Percentiles rank a stretch among this genome's conserved stretches.
phyloP scores from a whole-genome alignment of 306 rosid genomes.

The Arachis stenosperma region DNA sequence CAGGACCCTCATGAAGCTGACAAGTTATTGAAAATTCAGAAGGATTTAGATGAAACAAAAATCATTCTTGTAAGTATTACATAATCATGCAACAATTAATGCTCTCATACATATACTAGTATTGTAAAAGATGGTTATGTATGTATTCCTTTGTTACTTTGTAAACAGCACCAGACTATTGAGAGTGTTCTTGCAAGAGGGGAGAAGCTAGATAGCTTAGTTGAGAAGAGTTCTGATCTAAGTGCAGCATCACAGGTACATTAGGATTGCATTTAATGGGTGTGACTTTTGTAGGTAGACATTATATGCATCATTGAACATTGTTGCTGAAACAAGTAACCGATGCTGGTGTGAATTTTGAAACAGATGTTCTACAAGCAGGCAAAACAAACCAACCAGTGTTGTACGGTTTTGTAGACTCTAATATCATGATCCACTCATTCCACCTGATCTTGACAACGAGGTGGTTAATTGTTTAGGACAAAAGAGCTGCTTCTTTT shows the following conservation, averaged over 20 bases:
- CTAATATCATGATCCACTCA: neutral
- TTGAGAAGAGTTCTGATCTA: constrained; percentile 98
- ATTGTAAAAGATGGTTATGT: neutral
- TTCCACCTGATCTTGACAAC: neutral
- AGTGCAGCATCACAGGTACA: constrained; percentile 96
- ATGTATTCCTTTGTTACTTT: constrained; percentile 31
- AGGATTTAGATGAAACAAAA: constrained; percentile 95
- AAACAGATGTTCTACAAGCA: constrained; percentile 99
- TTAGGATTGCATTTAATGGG: neutral
- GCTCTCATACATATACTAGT: too few species aligned
- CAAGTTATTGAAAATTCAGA: constrained; percentile 89
- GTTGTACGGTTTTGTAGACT: constrained; percentile 74
- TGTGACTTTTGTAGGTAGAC: neutral
- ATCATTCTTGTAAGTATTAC: neutral
- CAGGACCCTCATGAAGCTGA: constrained; percentile 99
- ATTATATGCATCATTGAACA: neutral
- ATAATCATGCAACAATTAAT: neutral
- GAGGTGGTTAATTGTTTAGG: neutral
- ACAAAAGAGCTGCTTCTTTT: neutral
- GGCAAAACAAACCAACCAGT: constrained; percentile 88
- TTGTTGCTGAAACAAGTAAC: constrained; percentile 34
- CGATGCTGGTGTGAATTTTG: constrained; percentile 37
- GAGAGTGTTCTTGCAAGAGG: constrained; percentile 98
- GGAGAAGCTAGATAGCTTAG: constrained; percentile 95
- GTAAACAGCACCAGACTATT: constrained; percentile 89